Evolutionary conservation across 176 grass and related monocot genomes (phyloP).

Genomic region (Triticum dicoccoides): DNA sequence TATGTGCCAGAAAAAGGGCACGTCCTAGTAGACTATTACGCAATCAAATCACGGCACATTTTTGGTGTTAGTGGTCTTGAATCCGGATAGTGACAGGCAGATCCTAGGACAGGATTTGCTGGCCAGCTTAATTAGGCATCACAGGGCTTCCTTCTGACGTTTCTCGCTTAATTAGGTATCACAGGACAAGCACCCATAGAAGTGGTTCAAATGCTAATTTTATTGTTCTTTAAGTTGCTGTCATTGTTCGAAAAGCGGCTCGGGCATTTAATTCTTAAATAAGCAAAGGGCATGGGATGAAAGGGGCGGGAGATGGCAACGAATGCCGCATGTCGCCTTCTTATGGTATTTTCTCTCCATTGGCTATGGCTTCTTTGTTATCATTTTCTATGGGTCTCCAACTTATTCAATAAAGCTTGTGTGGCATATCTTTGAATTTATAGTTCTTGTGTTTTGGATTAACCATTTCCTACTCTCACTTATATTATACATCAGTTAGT

Average conservation of each 20-base stretch:
- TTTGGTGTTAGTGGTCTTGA: slow-evolving; percentile 13
- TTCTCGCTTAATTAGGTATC: too few species aligned
- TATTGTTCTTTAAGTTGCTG: slow-evolving; percentile 3
- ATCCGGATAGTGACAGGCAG: slow-evolving; percentile 31
- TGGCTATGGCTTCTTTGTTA: background rate
- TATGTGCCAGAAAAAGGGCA: background rate
- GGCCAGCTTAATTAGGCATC: slow-evolving; percentile 21
- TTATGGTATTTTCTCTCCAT: slow-evolving; percentile 20
- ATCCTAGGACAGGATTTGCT: background rate
- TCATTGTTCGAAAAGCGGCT: background rate
- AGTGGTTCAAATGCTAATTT: slow-evolving; percentile 5
- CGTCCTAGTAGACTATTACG: background rate
- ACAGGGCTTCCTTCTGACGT: background rate
- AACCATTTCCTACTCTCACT: background rate
- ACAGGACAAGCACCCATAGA: background rate
- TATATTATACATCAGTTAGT: background rate
- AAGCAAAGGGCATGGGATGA: background rate
- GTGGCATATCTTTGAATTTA: background rate
- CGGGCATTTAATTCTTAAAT: slow-evolving; percentile 16
- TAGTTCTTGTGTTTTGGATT: background rate
- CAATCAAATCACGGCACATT: background rate
- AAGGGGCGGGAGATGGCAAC: background rate
- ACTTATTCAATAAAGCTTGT: background rate
- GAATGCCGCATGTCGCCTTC: background rate
- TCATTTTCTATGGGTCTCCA: background rate